Evolutionary conservation across 2,329 filamentous ascomycete genomes (phyloP), one percentile per base, ranked within the genome.

Genomic region (Fusarium dimerum): DNA sequence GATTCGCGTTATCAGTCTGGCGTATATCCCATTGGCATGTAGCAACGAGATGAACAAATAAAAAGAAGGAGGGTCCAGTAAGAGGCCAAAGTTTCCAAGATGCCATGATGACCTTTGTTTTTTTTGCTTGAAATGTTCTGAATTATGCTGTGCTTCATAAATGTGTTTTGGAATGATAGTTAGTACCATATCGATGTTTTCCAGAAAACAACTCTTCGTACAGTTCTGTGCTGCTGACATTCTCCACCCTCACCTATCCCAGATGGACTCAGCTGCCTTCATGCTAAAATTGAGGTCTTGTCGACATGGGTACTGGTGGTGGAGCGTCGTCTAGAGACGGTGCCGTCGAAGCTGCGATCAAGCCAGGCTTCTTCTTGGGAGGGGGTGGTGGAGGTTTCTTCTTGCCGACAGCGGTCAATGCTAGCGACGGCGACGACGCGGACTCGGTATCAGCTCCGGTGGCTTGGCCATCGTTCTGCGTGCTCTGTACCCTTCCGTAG

Each of bases 361-460:
- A 57, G 8, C 61, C 69, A 3, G 75, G 72, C 63, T 79, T 81
- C 71, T 81, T 84, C 70, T 80, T 82, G 3, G 76, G 72, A 16
- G 77, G 78, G 9, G 78, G 78, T 15, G 80, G 78, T 39, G 80
- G 76, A 5, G 76, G 75, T 65, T 81, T 83, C 71, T 83, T 84
- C 69, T 81, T 83, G 3, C 64, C 72, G 12, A 68, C 62, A 2
- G 69, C 40, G 9, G 58, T 55, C 5, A 57, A 43, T 16, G 57
- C 42, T 6, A 56, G 48, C 10, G 63, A 20, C 9, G 62, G 52
- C 11, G 49, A 16, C 10, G 63, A 20, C 9, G 62, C 51, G 10
- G 49, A 16, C 40, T 43, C 48, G 17, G 36, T 26, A 13, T 39
- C 57, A 43, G 18, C 47, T 5, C 41, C 40, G 26, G 34, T 48